Percentiles rank a stretch among this genome's conserved stretches.
Conservation (phyloP, 306 rosid species). For the Pyrus betulifolia region DNA sequence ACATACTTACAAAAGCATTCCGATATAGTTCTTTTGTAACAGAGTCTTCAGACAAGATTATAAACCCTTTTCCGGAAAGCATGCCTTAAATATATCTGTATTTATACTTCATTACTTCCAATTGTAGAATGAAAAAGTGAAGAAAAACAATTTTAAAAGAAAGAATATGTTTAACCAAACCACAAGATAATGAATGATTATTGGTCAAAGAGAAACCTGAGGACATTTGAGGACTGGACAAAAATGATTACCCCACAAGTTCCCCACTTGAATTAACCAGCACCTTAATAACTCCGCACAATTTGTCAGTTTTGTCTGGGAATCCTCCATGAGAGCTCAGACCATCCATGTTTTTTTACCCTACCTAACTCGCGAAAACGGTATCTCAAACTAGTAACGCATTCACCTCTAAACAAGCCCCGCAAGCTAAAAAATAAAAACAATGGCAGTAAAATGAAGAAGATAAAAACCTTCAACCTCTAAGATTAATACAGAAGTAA, state of each 20-base stretch:
- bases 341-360: conserved; percentile 19
- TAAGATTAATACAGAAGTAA: conserved; percentile 25
- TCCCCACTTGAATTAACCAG: conserved; percentile 19
- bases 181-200: conserved; percentile 32
- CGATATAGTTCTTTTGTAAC: neutral
- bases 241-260: conserved; percentile 24
- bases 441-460: neutral
- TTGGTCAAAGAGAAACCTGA: conserved; percentile 11
- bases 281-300: conserved; percentile 21
- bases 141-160: conserved; percentile 9
- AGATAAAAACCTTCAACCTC: neutral
- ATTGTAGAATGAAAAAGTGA: neutral
- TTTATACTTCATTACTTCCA: neutral
- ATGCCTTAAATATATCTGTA: neutral
- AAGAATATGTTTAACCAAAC: neutral
- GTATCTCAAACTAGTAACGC: neutral
- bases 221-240: conserved; percentile 26
- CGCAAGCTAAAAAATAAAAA: neutral
- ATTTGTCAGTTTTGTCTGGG: conserved; percentile 29
- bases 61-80: neutral
- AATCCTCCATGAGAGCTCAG: conserved; percentile 18
- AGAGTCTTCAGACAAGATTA: neutral
- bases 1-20: no score
- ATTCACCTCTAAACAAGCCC: neutral
- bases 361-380: conserved; percentile 2